phyloP scores from a whole-genome alignment of 2,329 filamentous ascomycete genomes.

The Aspergillus fructus region DNA sequence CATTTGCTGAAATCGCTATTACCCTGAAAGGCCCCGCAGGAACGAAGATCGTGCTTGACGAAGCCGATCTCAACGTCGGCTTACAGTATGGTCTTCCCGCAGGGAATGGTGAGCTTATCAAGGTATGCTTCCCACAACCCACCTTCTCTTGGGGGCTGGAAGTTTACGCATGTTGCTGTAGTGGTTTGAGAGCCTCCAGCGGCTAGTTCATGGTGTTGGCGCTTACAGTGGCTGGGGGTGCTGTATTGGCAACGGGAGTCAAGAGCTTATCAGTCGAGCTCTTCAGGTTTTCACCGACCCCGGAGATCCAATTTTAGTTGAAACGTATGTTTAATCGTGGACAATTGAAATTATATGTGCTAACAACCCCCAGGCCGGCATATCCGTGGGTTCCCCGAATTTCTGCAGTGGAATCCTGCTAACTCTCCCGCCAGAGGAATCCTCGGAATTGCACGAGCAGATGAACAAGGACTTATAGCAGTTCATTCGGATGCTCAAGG shows the following conservation, averaged over 20 bases:
- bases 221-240: conserved; percentile 1
- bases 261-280: conserved; percentile 7
- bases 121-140: neutral
- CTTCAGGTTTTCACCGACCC: conserved; percentile 9
- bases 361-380: neutral
- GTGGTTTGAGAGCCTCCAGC: neutral
- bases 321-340: neutral
- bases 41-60: neutral
- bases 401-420: neutral
- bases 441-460: neutral
- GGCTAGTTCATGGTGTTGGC: conserved; percentile 1
- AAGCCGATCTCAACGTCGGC: neutral
- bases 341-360: neutral
- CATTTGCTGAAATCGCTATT: neutral
- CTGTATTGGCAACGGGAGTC: conserved; percentile 11
- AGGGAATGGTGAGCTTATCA: neutral
- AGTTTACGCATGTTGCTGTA: neutral
- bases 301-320: neutral
- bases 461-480: neutral
- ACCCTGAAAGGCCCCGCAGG: neutral
- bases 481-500: neutral
- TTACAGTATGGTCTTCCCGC: neutral
- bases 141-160: no score
- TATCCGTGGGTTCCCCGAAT: neutral
- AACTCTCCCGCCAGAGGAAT: neutral